Evolutionary conservation across 2,329 filamentous ascomycete species (phyloP), one percentile per base, ranked within the genome.

Genomic region (Didymella lethalis): DNA sequence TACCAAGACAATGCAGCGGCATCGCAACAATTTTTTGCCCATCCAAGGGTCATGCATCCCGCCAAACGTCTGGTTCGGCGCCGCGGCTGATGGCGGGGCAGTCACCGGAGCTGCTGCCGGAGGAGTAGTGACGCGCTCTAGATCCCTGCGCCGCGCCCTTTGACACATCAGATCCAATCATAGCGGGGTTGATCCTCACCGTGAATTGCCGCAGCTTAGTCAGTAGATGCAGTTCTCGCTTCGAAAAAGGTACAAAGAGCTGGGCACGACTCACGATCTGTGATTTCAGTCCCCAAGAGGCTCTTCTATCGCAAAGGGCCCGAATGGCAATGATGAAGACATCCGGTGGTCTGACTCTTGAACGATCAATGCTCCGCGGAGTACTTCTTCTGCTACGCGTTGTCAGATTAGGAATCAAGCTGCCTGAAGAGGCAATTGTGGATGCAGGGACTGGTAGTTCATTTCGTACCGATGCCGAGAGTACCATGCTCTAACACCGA

Each of bases 161-260:
- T 64, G 68, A 70, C 68, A 69, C 61, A 69, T 59, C 45, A 51
- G 36, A 64, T 63, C 68, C 62, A 67, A 68, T 66, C 61, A 66
- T 53, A 51, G 46, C 48, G 48, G 47, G 38, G 38, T 25, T 36
- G 34, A 48, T 47, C 36, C 34, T 46, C 45, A 48, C 67, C 69
- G 69, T 64, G 64, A 66, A 72, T 69, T 69, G 60, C 69, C 69
- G 57, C 16, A 48, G 68, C 58, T 65, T 64, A 65, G 64, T 65
- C 53, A 64, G 59, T 60, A 48, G 58, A 59, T 23, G 23, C 36
- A 18, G 38, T 25, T 14, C 20, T 41, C 18, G 25, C 38, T 20
- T 41, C 38, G 38, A 41, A 4, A 41, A 23, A 14, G 2, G 38
- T 41, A 12, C 20, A 23, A 10, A 41, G 11, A 6, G 38, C 38